These are phyloP conservation scores for Bacterosira constricta DNA, from an alignment of 108 stramenopile genomes.

Conservation along the genomic window DNA sequence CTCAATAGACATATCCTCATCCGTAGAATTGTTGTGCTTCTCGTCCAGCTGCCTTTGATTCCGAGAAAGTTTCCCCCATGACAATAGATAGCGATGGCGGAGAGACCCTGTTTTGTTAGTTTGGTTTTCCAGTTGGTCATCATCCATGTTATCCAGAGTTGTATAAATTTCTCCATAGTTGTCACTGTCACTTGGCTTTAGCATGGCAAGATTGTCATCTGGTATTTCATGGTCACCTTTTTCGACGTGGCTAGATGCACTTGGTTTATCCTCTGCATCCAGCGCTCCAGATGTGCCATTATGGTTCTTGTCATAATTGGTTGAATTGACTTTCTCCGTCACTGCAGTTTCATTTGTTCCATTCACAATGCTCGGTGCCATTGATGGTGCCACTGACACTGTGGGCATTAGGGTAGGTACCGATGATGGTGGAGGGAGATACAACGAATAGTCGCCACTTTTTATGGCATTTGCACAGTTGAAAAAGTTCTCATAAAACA, in stretches of 20 bases:
- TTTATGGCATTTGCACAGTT: slow-evolving; percentile 68
- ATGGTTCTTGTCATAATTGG: slow-evolving; percentile 1
- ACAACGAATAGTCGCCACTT: slow-evolving; percentile 26
- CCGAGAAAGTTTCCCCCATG: not conserved
- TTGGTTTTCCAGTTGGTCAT: not conserved
- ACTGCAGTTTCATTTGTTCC: not conserved
- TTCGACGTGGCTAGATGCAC: not conserved
- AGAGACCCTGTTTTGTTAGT: not conserved
- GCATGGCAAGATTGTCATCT: not conserved
- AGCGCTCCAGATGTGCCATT: not conserved
- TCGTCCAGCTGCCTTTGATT: slow-evolving; percentile 1
- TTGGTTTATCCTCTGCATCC: not conserved
- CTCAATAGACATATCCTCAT: slow-evolving; percentile 9
- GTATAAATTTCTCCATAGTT: not conserved
- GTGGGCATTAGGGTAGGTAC: slow-evolving; percentile 26
- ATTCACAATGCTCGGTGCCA: not conserved
- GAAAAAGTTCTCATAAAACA: slow-evolving; percentile 72
- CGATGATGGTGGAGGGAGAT: not conserved
- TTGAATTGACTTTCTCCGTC: not conserved
- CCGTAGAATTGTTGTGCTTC: not conserved
- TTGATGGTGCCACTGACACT: slow-evolving; percentile 20
- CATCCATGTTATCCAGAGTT: not conserved
- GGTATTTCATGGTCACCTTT: slow-evolving; percentile 1
- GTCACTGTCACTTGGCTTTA: not conserved
- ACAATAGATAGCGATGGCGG: not conserved